Conservation (phyloP, 164 flowering plant genomes). For the Nymphaea colorata region DNA sequence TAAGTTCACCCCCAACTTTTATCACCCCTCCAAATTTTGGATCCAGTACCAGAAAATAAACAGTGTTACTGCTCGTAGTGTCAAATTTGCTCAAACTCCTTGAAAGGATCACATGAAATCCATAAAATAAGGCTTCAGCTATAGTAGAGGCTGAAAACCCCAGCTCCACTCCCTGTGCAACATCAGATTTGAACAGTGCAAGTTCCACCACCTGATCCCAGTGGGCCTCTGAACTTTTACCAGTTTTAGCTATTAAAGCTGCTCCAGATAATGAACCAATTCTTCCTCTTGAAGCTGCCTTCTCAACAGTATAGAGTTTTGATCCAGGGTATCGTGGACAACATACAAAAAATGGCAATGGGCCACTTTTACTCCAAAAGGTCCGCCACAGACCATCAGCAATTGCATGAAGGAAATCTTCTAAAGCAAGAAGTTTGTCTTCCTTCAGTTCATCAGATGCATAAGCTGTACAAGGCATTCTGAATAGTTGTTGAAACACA, state of each 20-base stretch:
- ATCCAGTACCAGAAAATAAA: slow-evolving; percentile 44
- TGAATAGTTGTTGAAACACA: slow-evolving; percentile 46
- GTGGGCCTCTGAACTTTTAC: slow-evolving; percentile 18
- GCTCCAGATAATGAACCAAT: slow-evolving; percentile 37
- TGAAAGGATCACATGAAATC: slow-evolving; percentile 45
- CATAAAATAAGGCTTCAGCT: slow-evolving; percentile 57
- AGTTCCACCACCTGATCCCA: slow-evolving; percentile 53
- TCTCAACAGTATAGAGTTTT: slow-evolving; percentile 44
- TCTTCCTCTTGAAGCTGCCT: slow-evolving; percentile 42
- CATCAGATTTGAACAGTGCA: slow-evolving; percentile 36
- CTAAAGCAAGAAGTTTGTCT: slow-evolving; percentile 43
- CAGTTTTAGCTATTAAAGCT: slow-evolving; percentile 34
- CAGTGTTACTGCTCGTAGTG: slow-evolving; percentile 18
- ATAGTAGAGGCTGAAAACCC: slow-evolving; percentile 29
- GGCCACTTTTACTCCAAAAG: slow-evolving; percentile 48
- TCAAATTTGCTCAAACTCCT: slow-evolving; percentile 38
- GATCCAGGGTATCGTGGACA: slow-evolving; percentile 46
- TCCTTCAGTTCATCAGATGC: slow-evolving; percentile 26
- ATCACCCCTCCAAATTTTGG: slow-evolving; percentile 64
- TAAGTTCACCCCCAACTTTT: slow-evolving; percentile 56
- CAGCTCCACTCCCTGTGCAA: slow-evolving; percentile 29
- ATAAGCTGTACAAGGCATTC: slow-evolving; percentile 42
- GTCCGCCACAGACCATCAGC: slow-evolving; percentile 52
- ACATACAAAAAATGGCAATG: slow-evolving; percentile 43
- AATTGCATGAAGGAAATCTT: slow-evolving; percentile 48